Base-by-base conservation (phyloP, 768 basidiomycete genomes). In the Melanogaster broomeanus region DNA sequence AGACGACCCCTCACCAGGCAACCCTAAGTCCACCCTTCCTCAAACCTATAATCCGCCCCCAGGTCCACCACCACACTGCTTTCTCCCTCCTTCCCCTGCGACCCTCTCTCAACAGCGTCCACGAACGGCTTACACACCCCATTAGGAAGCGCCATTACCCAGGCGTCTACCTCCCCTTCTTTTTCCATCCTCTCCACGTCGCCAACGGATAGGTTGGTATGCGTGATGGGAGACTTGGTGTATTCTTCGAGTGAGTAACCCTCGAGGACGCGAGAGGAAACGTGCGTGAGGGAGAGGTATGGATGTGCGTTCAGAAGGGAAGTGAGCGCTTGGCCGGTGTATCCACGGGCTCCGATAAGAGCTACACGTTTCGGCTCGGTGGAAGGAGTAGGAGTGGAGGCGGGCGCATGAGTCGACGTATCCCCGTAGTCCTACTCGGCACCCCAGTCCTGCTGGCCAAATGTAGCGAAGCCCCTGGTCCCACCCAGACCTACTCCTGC, bases 81-180 rank as follows among this genome's bases (percentile, higher is more conserved):
- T 8, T 61, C 55, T 40, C 63, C 59, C 46, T 69, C 72, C 56
- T 84, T 82, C 61, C 77, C 80, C 55, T 74, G 72, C 13, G 86
- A 76, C 6, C 87, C 92, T 33, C 82, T 79, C 62, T 97, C 93
- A 42, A 99, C 74, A 15, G 96, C 96, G 62, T 95, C 93, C 30
- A 99, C 93, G 66, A 96, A 99, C 1, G 95, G 95, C 71, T 95
- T 94, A 74, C 90, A 89, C 21, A 93, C 82, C 19, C 97, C 97
- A 59, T 98, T 99, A n/a, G 97, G 97, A 42, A 99, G 80, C 3
- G 97, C 97, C 90, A 98, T 95, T 47, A 98, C 84, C 96, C 97
- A 99, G 9, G 93, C 96, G 65, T 99, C 96, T 16, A 99, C 93
- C 63, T 88, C 89, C 9, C 89, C 87, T 44, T 83, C 75, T 71